Percentiles rank a stretch among this genome's conserved stretches.
Conservation (phyloP, 2,329 filamentous ascomycete species). For the Acarospora socialis region DNA sequence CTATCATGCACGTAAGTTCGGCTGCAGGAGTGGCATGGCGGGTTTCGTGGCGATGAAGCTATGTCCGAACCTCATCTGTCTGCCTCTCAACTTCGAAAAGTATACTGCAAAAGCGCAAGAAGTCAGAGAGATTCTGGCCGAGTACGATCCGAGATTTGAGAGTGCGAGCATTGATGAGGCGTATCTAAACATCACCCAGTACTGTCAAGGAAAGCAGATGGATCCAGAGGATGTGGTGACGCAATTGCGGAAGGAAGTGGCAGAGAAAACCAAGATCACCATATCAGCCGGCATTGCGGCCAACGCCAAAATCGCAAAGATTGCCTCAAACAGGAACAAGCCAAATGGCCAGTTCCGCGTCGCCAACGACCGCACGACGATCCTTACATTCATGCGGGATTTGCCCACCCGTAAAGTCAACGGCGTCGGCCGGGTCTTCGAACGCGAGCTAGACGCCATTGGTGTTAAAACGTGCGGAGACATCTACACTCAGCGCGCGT, state of each 20-base stretch:
- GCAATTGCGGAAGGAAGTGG: slow-evolving; percentile 63
- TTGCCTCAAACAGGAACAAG: slow-evolving; percentile 90
- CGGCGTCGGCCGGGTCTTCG: slow-evolving; percentile 84
- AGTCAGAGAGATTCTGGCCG: slow-evolving; percentile 62
- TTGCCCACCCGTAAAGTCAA: slow-evolving; percentile 85
- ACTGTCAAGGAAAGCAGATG: slow-evolving; percentile 56
- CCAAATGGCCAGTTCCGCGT: slow-evolving; percentile 83
- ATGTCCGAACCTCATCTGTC: slow-evolving; percentile 68
- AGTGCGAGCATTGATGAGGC: slow-evolving; percentile 93
- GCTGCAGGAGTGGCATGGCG: slow-evolving; percentile 89
- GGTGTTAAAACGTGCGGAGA: slow-evolving; percentile 82
- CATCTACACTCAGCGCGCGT: slow-evolving; percentile 62
- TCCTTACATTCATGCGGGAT: slow-evolving; percentile 74
- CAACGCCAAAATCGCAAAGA: slow-evolving; percentile 88
- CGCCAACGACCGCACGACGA: slow-evolving; percentile 53
- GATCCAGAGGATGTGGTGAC: slow-evolving; percentile 58
- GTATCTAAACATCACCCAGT: slow-evolving; percentile 85
- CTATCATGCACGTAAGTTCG: slow-evolving; percentile 79
- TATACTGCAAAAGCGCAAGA: slow-evolving; percentile 84
- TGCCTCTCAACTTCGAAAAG: slow-evolving; percentile 80
- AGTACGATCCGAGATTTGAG: slow-evolving; percentile 86
- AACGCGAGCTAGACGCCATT: slow-evolving; percentile 76
- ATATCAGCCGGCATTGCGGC: slow-evolving; percentile 89
- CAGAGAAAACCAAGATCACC: slow-evolving; percentile 64
- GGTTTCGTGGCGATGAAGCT: slow-evolving; percentile 89